Evolutionary conservation across 1,284 basidiomycete genomes (phyloP).

Genomic region (Hemileia vastatrix): DNA sequence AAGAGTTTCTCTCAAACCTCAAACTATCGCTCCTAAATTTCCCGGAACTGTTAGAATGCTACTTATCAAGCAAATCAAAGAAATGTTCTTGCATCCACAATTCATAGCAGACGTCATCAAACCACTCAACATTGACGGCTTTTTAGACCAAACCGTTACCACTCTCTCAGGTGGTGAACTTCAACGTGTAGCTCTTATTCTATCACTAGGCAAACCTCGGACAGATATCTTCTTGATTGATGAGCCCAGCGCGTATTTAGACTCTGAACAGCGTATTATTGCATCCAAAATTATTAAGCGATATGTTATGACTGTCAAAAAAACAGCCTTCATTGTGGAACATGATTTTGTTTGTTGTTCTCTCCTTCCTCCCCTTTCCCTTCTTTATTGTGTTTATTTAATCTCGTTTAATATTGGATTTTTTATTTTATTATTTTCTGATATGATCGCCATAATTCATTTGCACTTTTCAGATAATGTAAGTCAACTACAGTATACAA

Average conservation of each 20-base stretch:
- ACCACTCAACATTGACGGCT: conserved; percentile 81
- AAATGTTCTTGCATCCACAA: conserved; percentile 85
- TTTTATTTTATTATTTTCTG: not conserved
- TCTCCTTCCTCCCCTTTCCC: not conserved
- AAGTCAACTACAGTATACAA: not conserved
- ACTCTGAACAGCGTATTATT: conserved; percentile 96
- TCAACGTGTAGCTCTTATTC: conserved; percentile 85
- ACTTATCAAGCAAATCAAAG: conserved; percentile 82
- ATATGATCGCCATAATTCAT: not conserved
- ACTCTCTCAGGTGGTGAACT: conserved; percentile 92
- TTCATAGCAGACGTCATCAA: conserved; percentile 94
- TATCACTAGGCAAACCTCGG: conserved; percentile 66
- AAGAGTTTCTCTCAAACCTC: conserved; percentile 84
- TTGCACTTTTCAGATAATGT: conserved; percentile 21
- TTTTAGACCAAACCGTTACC: conserved; percentile 93
- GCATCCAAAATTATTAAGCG: conserved; percentile 94
- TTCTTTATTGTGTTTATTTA: too few relatives aligned
- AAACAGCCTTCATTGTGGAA: conserved; percentile 93
- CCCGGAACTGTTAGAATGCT: conserved; percentile 84
- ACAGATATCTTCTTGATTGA: conserved; percentile 70
- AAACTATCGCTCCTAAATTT: conserved; percentile 92
- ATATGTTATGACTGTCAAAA: conserved; percentile 74
- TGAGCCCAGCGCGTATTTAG: conserved; percentile 63
- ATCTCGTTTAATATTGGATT: not conserved
- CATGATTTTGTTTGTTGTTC: conserved; percentile 75